These are phyloP conservation scores for Botrytis fabae DNA, from an alignment of 2,329 filamentous ascomycete genomes.

Conservation along the genomic window DNA sequence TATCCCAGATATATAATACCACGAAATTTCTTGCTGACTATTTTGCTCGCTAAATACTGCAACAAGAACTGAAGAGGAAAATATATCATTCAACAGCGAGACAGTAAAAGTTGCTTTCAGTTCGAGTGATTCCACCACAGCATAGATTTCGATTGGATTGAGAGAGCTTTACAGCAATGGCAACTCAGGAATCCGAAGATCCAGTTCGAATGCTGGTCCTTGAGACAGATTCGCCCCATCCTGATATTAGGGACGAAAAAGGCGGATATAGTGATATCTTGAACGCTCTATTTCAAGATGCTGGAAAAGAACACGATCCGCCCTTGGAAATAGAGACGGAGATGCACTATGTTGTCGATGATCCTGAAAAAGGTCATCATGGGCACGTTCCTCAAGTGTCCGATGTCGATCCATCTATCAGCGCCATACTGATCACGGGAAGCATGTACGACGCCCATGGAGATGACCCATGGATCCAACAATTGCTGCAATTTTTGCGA, in stretches of 20 bases:
- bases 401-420: slow-evolving; percentile 48
- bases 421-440: slow-evolving; percentile 81
- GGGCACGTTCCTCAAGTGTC: slow-evolving; percentile 9
- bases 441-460: slow-evolving; percentile 74
- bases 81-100: neutral
- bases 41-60: neutral
- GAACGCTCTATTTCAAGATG: slow-evolving; percentile 51
- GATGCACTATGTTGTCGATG: slow-evolving; percentile 54
- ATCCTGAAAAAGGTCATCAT: slow-evolving; percentile 12
- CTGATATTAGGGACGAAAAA: slow-evolving; percentile 49
- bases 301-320: slow-evolving; percentile 54
- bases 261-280: slow-evolving; percentile 57
- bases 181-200: neutral
- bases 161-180: neutral
- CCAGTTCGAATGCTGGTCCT: slow-evolving; percentile 51
- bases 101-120: neutral
- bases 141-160: neutral
- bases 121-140: neutral
- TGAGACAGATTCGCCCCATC: slow-evolving; percentile 58
- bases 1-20: neutral
- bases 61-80: neutral
- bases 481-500: slow-evolving; percentile 67
- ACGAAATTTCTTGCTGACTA: neutral
- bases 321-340: slow-evolving; percentile 55
- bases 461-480: slow-evolving; percentile 71